Evolutionary conservation across 2,329 filamentous ascomycete genomes (phyloP).

Genomic region (Exophiala spinifera): DNA sequence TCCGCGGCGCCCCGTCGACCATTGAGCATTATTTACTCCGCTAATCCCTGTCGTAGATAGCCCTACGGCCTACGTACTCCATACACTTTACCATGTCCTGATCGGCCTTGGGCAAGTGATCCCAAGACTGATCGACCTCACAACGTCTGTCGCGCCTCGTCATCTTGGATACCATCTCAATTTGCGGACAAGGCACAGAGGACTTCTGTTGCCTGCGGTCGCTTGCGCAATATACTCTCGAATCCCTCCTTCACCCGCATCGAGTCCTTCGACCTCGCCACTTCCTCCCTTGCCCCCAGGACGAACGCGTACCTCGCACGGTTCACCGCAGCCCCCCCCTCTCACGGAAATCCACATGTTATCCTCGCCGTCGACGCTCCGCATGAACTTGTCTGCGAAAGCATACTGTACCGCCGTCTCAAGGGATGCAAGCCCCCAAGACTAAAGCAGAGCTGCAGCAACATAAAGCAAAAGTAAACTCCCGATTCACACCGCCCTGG

Average conservation of each 20-base stretch:
- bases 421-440: slow-evolving; percentile 43
- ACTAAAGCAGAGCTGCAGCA: slow-evolving; percentile 57
- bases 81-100: not conserved
- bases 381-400: slow-evolving; percentile 14
- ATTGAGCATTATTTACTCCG: slow-evolving; percentile 1
- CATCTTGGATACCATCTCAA: not conserved
- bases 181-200: not conserved
- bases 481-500: not conserved
- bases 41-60: not conserved
- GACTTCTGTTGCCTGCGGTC: not conserved
- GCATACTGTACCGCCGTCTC: slow-evolving; percentile 4
- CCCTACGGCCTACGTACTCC: no score
- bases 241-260: not conserved
- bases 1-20: not conserved
- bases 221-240: not conserved
- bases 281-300: no score
- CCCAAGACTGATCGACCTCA: not conserved
- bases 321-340: not conserved
- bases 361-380: slow-evolving; percentile 12
- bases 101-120: not conserved
- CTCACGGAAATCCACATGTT: slow-evolving; percentile 17
- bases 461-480: slow-evolving; percentile 56
- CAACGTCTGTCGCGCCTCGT: not conserved
- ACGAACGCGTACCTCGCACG: slow-evolving; percentile 2
- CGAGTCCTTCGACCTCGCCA: not conserved